Percentiles rank a stretch among this genome's conserved stretches.
These are phyloP conservation scores for Fusarium citri DNA, from an alignment of 2,329 filamentous ascomycete genomes.

Conservation along the genomic window DNA sequence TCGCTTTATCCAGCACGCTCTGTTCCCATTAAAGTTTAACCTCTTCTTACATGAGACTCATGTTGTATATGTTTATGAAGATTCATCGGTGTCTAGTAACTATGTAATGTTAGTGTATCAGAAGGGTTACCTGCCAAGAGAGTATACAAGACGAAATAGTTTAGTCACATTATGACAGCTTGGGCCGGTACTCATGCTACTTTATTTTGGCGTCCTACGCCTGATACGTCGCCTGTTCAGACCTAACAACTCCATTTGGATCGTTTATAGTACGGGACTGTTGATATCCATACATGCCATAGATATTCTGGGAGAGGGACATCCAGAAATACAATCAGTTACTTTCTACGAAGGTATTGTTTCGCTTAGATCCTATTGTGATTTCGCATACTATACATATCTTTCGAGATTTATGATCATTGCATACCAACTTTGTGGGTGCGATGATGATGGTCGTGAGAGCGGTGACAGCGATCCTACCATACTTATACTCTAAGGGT, in stretches of 20 bases:
- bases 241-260: neutral
- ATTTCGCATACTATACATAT: neutral
- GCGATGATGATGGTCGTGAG: neutral
- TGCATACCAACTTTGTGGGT: neutral
- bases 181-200: neutral
- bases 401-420: neutral
- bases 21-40: neutral
- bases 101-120: neutral
- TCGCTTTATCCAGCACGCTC: neutral
- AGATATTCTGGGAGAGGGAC: neutral
- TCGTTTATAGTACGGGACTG: neutral
- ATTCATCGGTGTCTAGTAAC: neutral
- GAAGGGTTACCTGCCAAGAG: neutral
- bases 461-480: neutral
- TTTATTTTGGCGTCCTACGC: neutral
- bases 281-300: neutral
- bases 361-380: neutral
- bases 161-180: neutral
- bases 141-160: neutral
- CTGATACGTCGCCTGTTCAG: neutral
- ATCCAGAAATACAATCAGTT: neutral
- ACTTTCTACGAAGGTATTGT: neutral
- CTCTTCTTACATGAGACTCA: neutral
- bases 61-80: neutral
- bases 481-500: neutral